Evolutionary conservation across 805 yeast species (phyloP), one percentile per base, ranked within the genome.

Genomic region (Spathaspora boniae): DNA sequence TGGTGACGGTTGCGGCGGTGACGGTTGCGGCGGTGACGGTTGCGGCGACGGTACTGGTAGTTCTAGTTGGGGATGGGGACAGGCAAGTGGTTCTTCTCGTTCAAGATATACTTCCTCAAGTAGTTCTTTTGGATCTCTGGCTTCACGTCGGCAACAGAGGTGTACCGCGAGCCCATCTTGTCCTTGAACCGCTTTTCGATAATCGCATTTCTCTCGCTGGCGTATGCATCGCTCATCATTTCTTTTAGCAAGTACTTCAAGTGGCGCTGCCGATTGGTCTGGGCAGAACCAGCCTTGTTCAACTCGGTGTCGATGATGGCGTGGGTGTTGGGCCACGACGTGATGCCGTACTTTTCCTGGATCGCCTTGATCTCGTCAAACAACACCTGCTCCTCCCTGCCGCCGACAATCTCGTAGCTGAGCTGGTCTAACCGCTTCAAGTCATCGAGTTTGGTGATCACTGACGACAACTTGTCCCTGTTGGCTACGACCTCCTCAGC

Each of bases 61-160:
- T 14, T n/a, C n/a, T 34, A 34, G 16, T 34, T 24, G 5, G 37
- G 37, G 9, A 37, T 28, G 25, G 38, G 32, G 20, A 48, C 51
- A 24, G 62, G 62, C 31, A 51, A 45, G 28, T 53, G 54, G 36
- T 57, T 57, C 15, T 41, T 44, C 4, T 48, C 43, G 34, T 66
- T 62, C 46, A 73, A 61, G 18, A 78, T 62, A 54, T 72, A 80
- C 59, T 83, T 85, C 54, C 87, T 73, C 47, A 85, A 58, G 30
- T 86, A 59, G 57, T 88, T 88, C 65, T 84, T 86, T 53, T 71
- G 78, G 16, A 80, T 76, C 55, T 70, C 70, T 34, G 43, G 41
- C 20, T 45, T 45, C 14, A 54, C 31, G 4, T 38, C 42, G 2
- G 43, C 40, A 5, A n/a, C n/a, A n/a, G n/a, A 42, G 23, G 9